Base-by-base conservation (phyloP, 2,329 filamentous ascomycete species). In the Acarospora socialis region DNA sequence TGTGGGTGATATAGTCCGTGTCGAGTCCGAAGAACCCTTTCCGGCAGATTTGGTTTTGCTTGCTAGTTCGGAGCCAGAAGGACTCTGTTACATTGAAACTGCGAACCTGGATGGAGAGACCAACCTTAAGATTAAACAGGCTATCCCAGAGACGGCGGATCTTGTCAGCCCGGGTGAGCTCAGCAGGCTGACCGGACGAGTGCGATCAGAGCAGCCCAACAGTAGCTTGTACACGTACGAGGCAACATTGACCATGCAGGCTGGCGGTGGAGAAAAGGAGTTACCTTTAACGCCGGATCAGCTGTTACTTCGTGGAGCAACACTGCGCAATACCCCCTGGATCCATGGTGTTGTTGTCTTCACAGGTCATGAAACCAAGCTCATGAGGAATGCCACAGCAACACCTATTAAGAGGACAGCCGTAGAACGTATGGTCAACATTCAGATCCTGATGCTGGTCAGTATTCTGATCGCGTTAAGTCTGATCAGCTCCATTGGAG, bases 211-310 rank as follows among this genome's bases (percentile, higher is more conserved):
- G 57, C 90, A 95, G 54, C 90, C 90, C 14, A 98, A 98, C 64
- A 94, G 84, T 61, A 95, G 86, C 56, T 64, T 98, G 21, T 98
- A 98, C 57, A 98, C 90, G 0, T 98, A 95, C 53, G 92, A 98
- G 57, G 90, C 86, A 22, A 94, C 87, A 1, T 55, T 98, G 53
- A 95, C 86, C 0, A 80, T 95, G 68, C 76, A 87, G 47, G 70
- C 79, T 27, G 84, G 86, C 25, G 86, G 86, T 12, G 83, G 84
- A 21, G 90, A 98, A 57, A 93, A 92, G 56, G 87, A 95, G 52
- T 60, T 95, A 29, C 68, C 92, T 2, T 59, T 98, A 33, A 81
- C 81, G 43, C 90, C 90, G 0, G 90, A 98, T 52, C 90, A 98
- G 55, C 69, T 98, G 23, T 66, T 98, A 12, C 70, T 98, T 20